A percentile compares a stretch with the other conserved stretches of the same genome.
These are phyloP conservation scores for Aphanocladium album DNA, from an alignment of 2,329 filamentous ascomycete species.

Conservation along the genomic window DNA sequence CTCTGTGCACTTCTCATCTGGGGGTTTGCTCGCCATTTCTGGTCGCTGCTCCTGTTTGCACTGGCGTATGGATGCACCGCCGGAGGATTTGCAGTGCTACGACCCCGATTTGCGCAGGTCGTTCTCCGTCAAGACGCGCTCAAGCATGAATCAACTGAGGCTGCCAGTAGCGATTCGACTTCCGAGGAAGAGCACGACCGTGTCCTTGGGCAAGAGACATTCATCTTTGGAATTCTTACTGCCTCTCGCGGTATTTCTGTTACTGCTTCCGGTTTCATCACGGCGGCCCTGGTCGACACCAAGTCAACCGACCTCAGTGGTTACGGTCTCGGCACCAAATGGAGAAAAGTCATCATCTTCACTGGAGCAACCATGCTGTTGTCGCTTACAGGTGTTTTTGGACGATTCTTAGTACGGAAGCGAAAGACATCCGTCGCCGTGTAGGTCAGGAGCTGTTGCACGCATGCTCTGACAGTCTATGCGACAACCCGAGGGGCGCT, in stretches of 20 bases:
- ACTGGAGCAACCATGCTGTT: background rate
- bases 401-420: background rate
- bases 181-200: background rate
- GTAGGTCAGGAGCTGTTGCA: background rate
- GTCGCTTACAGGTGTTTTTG: background rate
- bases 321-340: background rate
- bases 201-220: background rate
- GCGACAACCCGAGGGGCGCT: background rate
- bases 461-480: background rate
- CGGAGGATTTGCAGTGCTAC: background rate
- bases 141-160: background rate
- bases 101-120: background rate
- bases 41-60: background rate
- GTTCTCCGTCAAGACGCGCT: background rate
- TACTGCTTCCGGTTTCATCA: background rate
- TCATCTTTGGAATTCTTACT: background rate
- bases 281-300: background rate
- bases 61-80: background rate
- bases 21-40: background rate
- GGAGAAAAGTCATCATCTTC: background rate
- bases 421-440: background rate
- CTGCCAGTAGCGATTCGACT: background rate
- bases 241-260: background rate
- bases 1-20: background rate
- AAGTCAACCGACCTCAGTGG: background rate